These are phyloP conservation scores for Hanseniaspora valbyensis DNA, from an alignment of 805 yeast species.

Conservation along the genomic window DNA sequence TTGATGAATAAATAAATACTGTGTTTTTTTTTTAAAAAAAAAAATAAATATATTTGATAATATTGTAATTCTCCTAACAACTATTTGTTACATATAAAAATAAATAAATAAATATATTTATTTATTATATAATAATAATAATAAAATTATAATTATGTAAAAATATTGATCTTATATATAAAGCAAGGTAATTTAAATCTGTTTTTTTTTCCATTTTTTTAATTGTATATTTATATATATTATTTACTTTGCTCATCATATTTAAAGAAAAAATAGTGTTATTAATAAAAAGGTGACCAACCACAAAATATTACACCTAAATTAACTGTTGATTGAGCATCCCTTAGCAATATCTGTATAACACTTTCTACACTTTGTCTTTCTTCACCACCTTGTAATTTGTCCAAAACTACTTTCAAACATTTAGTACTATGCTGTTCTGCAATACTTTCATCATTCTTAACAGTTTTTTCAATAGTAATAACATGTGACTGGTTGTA, in stretches of 20 bases:
- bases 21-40: neutral
- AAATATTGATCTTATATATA: too few species aligned
- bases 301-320: constrained; percentile 71
- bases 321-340: constrained; percentile 59
- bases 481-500: constrained; percentile 8
- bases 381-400: constrained; percentile 30
- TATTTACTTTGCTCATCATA: too few species aligned
- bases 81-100: too few species aligned
- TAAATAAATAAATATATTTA: too few species aligned
- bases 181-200: neutral
- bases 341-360: constrained; percentile 66
- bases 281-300: constrained; percentile 65
- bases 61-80: neutral
- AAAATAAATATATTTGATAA: neutral
- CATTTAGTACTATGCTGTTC: constrained; percentile 8
- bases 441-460: neutral
- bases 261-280: too few species aligned
- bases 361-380: constrained; percentile 77
- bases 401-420: neutral
- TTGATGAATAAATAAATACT: constrained; percentile 32
- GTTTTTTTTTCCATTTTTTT: neutral
- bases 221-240: neutral
- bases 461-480: neutral
- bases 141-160: too few species aligned
- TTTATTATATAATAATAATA: too few species aligned